phyloP scores from a whole-genome alignment of 164 flowering plant genomes.

The Kalanchoe fedtschenkoi region DNA sequence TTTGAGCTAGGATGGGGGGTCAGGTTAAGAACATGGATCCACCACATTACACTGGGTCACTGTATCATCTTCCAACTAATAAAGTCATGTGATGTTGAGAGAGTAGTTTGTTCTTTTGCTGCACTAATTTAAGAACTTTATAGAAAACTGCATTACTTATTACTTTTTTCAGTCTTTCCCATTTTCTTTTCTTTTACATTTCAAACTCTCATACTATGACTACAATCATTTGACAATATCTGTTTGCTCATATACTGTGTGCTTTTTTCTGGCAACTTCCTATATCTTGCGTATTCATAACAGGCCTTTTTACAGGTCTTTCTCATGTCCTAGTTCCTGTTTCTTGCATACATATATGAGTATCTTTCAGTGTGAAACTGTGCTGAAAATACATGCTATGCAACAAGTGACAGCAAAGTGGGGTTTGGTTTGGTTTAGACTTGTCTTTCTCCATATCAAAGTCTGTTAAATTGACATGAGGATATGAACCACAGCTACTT shows the following conservation, averaged over 20 bases:
- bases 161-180: not conserved
- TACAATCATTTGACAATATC: not conserved
- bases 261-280: not conserved
- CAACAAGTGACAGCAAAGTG: not conserved
- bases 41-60: constrained; percentile 27
- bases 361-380: not conserved
- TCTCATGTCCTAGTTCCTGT: not conserved
- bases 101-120: constrained; percentile 14
- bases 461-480: not conserved
- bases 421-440: not conserved
- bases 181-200: not conserved
- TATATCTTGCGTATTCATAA: not conserved
- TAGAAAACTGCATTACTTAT: not conserved
- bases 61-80: constrained; percentile 29
- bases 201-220: not conserved
- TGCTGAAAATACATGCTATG: not conserved
- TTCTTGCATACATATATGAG: not conserved
- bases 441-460: not conserved
- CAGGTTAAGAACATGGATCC: constrained; percentile 33
- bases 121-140: not conserved
- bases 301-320: not conserved
- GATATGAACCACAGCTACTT: constrained; percentile 1
- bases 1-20: not conserved
- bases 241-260: not conserved
- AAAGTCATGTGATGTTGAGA: constrained; percentile 30